Evolutionary conservation across 208 protist genomes (phyloP).

Genomic region (Leishmania aethiopica): DNA sequence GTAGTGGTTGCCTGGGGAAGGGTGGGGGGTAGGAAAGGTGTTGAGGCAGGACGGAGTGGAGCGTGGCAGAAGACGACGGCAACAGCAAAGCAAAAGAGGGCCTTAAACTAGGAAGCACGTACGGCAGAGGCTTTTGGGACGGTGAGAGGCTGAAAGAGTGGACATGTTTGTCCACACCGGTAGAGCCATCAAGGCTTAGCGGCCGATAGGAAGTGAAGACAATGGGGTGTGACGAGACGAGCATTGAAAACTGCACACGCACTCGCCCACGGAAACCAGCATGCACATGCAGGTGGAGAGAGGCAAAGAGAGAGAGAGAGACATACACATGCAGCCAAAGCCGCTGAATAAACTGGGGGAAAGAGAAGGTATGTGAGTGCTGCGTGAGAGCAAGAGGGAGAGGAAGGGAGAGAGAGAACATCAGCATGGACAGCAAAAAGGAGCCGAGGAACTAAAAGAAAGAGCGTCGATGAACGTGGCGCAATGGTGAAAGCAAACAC

Average conservation of each 20-base stretch:
- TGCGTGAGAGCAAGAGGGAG: background rate
- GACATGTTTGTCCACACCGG: background rate
- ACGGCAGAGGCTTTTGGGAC: background rate
- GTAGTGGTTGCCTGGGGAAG: background rate
- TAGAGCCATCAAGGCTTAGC: background rate
- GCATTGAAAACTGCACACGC: background rate
- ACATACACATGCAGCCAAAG: background rate
- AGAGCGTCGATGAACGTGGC: background rate
- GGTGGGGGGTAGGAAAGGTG: background rate
- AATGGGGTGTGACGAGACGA: background rate
- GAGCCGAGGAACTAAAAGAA: background rate
- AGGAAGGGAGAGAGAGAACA: background rate
- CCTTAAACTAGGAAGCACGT: no score
- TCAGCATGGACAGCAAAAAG: background rate
- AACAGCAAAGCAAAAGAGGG: background rate
- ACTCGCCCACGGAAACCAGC: background rate
- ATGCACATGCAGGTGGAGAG: background rate
- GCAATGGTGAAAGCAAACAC: background rate
- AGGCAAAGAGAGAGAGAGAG: background rate
- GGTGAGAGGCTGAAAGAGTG: background rate
- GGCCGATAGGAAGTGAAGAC: background rate
- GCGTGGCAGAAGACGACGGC: no score
- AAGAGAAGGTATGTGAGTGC: background rate
- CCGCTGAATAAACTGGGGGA: no score
- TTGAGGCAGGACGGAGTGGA: background rate